Evolutionary conservation across 2,329 filamentous ascomycete genomes (phyloP).

Genomic region (Exophiala dermatitidis): DNA sequence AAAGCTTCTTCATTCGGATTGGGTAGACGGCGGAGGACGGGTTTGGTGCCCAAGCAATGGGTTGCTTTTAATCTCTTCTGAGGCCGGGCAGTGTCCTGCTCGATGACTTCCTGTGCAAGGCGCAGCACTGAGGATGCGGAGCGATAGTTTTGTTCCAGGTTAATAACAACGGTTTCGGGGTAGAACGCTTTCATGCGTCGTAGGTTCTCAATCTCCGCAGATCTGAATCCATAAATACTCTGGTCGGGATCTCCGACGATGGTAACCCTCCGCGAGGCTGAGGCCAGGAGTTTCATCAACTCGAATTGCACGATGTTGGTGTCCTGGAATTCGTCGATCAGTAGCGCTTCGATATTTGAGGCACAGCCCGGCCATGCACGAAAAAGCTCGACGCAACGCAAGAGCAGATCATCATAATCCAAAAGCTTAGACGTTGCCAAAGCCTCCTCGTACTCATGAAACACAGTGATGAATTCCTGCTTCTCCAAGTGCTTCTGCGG

Average conservation of each 20-base stretch:
- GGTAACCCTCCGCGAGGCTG: constrained; percentile 67
- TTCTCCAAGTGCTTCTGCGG: constrained; percentile 39
- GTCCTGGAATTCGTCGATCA: constrained; percentile 97
- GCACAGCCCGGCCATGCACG: constrained; percentile 69
- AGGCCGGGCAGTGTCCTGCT: constrained; percentile 77
- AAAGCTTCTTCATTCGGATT: constrained; percentile 66
- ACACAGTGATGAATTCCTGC: constrained; percentile 61
- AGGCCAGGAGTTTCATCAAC: constrained; percentile 80
- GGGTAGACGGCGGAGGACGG: constrained; percentile 69
- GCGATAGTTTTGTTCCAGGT: constrained; percentile 89
- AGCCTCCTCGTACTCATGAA: constrained; percentile 68
- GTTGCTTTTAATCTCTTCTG: constrained; percentile 73
- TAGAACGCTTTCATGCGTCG: constrained; percentile 69
- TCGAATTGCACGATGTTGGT: constrained; percentile 94
- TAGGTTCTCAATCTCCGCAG: constrained; percentile 85
- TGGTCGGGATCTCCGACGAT: constrained; percentile 96
- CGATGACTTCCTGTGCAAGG: constrained; percentile 75
- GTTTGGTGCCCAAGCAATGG: constrained; percentile 69
- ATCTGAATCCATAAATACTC: constrained; percentile 94
- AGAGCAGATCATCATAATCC: constrained; percentile 88
- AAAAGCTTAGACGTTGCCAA: constrained; percentile 71
- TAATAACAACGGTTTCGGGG: constrained; percentile 69
- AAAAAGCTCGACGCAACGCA: constrained; percentile 75
- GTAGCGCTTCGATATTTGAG: constrained; percentile 77
- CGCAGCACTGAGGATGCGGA: constrained; percentile 79